Percentiles rank a stretch among this genome's conserved stretches.
Conservation (phyloP, 345 rosid genomes). For the Eucalyptus regnans region DNA sequence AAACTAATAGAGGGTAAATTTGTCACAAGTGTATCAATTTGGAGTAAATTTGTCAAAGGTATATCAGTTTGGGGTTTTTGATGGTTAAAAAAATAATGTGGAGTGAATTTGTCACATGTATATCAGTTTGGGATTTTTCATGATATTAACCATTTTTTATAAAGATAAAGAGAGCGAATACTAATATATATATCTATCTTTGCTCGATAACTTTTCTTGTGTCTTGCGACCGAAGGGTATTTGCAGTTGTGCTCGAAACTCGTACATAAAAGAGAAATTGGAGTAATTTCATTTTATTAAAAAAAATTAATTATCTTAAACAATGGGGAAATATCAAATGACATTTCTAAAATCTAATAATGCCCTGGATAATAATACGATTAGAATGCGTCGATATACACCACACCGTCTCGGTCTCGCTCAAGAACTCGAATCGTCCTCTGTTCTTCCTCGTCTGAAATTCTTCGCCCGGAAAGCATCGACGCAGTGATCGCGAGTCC, state of each 20-base stretch:
- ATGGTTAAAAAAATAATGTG: too few species aligned
- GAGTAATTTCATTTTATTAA: background rate
- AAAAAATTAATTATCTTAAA: background rate
- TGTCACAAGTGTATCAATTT: too few species aligned
- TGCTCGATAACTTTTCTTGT: background rate
- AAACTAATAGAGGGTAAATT: too few species aligned
- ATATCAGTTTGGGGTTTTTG: too few species aligned
- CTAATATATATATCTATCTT: too few species aligned
- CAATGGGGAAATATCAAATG: background rate
- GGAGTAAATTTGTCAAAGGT: too few species aligned
- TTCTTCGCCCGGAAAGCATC: background rate
- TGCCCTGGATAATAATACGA: background rate
- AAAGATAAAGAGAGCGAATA: too few species aligned
- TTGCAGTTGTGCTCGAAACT: background rate
- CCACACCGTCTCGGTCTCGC: background rate
- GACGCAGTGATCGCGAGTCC: slow-evolving; percentile 5
- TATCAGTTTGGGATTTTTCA: too few species aligned
- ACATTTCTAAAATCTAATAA: background rate
- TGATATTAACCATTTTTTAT: too few species aligned
- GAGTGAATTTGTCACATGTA: too few species aligned
- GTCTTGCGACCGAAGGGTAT: too few species aligned
- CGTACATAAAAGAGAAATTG: background rate
- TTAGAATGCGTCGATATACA: background rate
- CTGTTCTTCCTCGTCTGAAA: background rate
- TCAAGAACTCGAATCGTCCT: background rate